Evolutionary conservation across 1,284 basidiomycete genomes (phyloP).

Genomic region (Austropuccinia psidii): DNA sequence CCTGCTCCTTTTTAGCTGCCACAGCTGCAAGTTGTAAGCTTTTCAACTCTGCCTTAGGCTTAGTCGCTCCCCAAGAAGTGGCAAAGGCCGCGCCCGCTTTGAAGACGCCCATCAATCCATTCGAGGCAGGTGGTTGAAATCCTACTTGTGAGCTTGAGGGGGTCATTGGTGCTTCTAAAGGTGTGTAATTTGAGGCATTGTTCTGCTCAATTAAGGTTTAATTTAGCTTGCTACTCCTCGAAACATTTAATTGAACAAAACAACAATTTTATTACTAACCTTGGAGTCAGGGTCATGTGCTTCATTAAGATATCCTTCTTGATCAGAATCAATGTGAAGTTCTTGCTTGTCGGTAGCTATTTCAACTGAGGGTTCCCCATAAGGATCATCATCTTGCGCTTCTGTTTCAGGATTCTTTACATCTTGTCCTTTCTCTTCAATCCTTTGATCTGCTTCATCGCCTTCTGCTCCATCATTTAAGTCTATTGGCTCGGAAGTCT

Average conservation of each 20-base stretch:
- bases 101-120: constrained; percentile 26
- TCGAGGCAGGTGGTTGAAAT: constrained; percentile 11
- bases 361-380: constrained; percentile 22
- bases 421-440: background rate
- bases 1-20: constrained; percentile 83
- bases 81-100: constrained; percentile 35
- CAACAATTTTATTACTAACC: constrained; percentile 6
- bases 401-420: background rate
- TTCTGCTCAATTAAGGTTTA: background rate
- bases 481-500: background rate
- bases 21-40: constrained; percentile 71
- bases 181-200: background rate
- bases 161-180: background rate
- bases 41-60: constrained; percentile 55
- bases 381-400: constrained; percentile 4
- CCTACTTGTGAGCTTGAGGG: too few species aligned
- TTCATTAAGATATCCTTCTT: background rate
- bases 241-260: background rate
- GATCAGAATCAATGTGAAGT: background rate
- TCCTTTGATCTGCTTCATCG: background rate
- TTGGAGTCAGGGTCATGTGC: background rate
- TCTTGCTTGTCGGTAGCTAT: background rate
- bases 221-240: background rate
- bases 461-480: background rate
- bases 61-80: constrained; percentile 32